Conservation (phyloP, 1,139 yeast genomes). For the Taiozyma sp. region DNA sequence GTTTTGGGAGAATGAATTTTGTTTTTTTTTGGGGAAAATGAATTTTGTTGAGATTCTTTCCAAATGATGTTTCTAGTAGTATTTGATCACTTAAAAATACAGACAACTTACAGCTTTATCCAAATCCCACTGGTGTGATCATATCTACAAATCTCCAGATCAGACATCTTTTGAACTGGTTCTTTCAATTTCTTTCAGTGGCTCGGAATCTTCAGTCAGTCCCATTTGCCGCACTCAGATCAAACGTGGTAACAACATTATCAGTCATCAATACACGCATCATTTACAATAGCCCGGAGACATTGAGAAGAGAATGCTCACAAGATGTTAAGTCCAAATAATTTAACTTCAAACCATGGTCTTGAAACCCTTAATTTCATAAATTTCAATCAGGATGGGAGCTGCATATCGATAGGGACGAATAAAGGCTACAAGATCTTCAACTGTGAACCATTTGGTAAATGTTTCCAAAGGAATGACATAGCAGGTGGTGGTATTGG, state of each 20-base stretch:
- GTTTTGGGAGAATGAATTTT: neutral
- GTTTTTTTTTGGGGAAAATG: neutral
- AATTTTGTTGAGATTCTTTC: neutral
- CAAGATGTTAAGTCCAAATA: neutral
- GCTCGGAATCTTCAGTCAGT: neutral
- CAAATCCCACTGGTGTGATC: neutral
- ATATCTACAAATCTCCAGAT: neutral
- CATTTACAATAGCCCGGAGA: neutral
- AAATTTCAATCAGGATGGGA: constrained; percentile 85
- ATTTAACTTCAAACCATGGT: neutral
- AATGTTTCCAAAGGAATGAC: constrained; percentile 51
- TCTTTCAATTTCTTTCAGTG: neutral
- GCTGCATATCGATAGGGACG: constrained; percentile 82
- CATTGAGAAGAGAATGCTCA: neutral
- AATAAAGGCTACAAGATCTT: constrained; percentile 75
- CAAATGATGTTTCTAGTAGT: neutral
- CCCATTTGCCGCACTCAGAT: neutral
- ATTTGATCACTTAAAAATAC: neutral
- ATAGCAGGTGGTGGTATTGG: constrained; percentile 48
- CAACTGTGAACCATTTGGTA: constrained; percentile 88
- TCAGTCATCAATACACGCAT: neutral
- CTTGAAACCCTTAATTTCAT: constrained; percentile 28
- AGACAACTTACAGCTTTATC: neutral
- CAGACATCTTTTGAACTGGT: neutral
- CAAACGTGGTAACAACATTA: neutral